These are phyloP conservation scores for Mycena leptocephala DNA, from an alignment of 768 basidiomycete genomes.

Conservation along the genomic window DNA sequence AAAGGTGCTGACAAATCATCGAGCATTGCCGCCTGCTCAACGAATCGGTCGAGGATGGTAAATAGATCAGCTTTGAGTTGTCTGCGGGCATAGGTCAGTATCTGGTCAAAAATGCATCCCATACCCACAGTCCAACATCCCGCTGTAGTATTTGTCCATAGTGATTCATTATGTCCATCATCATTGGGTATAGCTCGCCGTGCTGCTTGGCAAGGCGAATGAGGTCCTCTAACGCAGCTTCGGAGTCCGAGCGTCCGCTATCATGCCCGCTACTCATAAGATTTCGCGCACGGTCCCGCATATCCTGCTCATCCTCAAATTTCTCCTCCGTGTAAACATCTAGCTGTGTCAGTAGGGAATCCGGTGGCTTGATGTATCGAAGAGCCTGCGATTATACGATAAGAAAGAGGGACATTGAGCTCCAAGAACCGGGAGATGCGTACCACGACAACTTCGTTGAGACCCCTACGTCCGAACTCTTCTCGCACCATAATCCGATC, in stretches of 20 bases:
- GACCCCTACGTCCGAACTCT: constrained; percentile 85
- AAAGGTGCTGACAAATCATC: constrained; percentile 72
- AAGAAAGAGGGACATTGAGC: background rate
- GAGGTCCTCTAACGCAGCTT: constrained; percentile 72
- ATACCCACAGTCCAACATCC: constrained; percentile 73
- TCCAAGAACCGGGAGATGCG: constrained; percentile 48
- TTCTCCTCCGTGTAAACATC: constrained; percentile 91
- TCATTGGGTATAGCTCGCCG: constrained; percentile 72
- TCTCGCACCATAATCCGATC: constrained; percentile 86
- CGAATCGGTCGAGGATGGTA: constrained; percentile 75
- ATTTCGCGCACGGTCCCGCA: constrained; percentile 74
- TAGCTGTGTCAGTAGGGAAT: constrained; percentile 83
- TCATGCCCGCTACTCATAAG: constrained; percentile 50
- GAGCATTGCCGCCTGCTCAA: constrained; percentile 71
- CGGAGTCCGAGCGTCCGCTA: constrained; percentile 64
- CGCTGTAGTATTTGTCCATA: constrained; percentile 71
- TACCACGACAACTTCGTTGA: constrained; percentile 90
- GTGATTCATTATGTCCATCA: constrained; percentile 74
- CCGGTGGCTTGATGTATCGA: constrained; percentile 84
- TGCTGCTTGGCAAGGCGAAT: constrained; percentile 73
- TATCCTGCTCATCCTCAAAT: constrained; percentile 91
- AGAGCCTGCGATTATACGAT: constrained; percentile 67
- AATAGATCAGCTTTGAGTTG: constrained; percentile 74
- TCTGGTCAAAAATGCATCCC: background rate
- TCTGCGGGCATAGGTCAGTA: constrained; percentile 51